These are phyloP conservation scores for Trametes pubescens DNA, from an alignment of 1,284 basidiomycete species.

Conservation along the genomic window DNA sequence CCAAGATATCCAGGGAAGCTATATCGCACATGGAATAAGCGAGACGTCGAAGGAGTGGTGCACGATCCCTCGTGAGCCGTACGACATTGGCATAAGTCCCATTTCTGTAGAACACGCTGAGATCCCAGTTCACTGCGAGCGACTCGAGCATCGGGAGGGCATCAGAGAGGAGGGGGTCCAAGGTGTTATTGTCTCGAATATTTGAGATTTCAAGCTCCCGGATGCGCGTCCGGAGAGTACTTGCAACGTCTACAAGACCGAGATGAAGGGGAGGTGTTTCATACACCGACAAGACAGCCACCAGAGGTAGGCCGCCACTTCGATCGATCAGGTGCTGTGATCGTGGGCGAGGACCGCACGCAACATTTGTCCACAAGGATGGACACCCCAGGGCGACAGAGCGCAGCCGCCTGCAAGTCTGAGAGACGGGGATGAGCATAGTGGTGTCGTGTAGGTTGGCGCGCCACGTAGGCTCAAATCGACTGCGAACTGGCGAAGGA, in stretches of 20 bases:
- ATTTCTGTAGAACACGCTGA: no score
- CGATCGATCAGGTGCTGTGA: neutral
- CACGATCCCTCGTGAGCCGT: neutral
- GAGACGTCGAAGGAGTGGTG: neutral
- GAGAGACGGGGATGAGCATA: slow-evolving; percentile 15
- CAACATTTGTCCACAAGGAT: slow-evolving; percentile 12
- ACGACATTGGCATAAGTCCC: neutral
- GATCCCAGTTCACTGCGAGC: neutral
- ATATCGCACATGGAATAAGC: neutral
- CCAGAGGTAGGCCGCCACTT: neutral
- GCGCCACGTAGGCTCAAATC: neutral
- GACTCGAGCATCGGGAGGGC: neutral
- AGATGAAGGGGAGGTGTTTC: neutral
- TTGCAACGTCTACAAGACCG: neutral
- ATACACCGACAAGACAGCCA: neutral
- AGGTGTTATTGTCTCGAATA: neutral
- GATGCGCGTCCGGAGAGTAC: neutral
- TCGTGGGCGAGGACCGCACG: neutral
- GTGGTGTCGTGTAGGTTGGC: slow-evolving; percentile 2
- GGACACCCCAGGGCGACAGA: slow-evolving; percentile 1
- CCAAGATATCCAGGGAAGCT: neutral
- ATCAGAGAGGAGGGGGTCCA: neutral
- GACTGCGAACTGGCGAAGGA: neutral
- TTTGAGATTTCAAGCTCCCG: neutral
- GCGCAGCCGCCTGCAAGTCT: slow-evolving; percentile 18